Percentiles rank a stretch among this genome's conserved stretches.
These are phyloP conservation scores for Zea mays DNA, from an alignment of 176 grass and related monocot genomes.

Conservation along the genomic window Zm-B73-REFERENCE-NAM-5.0 NC_050100.1:59864501-59865000, in stretches of 20 bases:
- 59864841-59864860: neutral
- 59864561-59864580: neutral
- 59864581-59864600: neutral
- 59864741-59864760: neutral
- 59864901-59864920: neutral
- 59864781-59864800: slow-evolving; percentile 24
- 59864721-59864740: neutral
- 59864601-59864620: neutral
- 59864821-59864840: slow-evolving; percentile 15
- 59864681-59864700: neutral
- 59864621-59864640: slow-evolving; percentile 36
- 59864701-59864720: neutral
- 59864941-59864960: too few species aligned
- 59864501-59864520: slow-evolving; percentile 50
- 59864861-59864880: slow-evolving; percentile 32
- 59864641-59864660: slow-evolving; percentile 46
- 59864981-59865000: too few species aligned
- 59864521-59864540: slow-evolving; percentile 55
- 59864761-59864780: neutral
- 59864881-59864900: neutral
- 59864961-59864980: too few species aligned
- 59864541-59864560: neutral
- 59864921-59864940: neutral
- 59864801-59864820: slow-evolving; percentile 22
- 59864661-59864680: slow-evolving; percentile 17